Percentiles rank a stretch among this genome's conserved stretches.
Conservation (phyloP, 768 basidiomycete genomes). For the Hemileccinum rubropunctum region DNA sequence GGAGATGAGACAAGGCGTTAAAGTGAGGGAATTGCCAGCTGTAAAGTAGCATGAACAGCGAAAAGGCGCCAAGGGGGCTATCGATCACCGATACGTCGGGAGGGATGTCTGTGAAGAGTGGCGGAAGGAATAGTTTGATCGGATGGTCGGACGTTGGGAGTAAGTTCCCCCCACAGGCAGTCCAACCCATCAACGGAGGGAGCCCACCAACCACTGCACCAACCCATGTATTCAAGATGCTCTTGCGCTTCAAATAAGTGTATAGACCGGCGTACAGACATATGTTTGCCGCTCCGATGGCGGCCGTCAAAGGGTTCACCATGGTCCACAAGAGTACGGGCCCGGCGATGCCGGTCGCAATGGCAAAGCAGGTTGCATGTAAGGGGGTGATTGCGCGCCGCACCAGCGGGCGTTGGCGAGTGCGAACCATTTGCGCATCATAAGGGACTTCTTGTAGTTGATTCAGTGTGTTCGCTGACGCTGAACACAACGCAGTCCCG, state of each 20-base stretch:
- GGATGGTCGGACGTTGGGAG: constrained; percentile 64
- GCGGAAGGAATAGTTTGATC: constrained; percentile 57
- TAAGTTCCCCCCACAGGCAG: constrained; percentile 83
- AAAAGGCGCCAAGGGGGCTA: constrained; percentile 78
- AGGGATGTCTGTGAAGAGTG: constrained; percentile 45
- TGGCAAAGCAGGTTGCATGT: constrained; percentile 81
- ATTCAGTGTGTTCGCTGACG: constrained; percentile 93
- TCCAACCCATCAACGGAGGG: constrained; percentile 98
- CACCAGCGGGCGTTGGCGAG: constrained; percentile 83
- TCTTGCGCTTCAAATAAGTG: constrained; percentile 87
- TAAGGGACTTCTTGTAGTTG: constrained; percentile 93
- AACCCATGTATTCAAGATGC: constrained; percentile 88
- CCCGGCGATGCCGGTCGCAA: constrained; percentile 74
- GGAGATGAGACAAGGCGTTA: constrained; percentile 85
- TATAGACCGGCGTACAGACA: constrained; percentile 88
- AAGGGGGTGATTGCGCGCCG: constrained; percentile 78
- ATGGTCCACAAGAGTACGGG: constrained; percentile 74
- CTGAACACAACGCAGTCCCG: constrained; percentile 88
- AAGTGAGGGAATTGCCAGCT: constrained; percentile 99
- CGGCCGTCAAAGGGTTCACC: constrained; percentile 84
- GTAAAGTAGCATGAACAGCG: constrained; percentile 82
- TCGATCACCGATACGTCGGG: constrained; percentile 56
- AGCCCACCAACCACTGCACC: constrained; percentile 90
- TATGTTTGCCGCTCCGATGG: constrained; percentile 82
- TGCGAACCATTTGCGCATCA: constrained; percentile 95